Conservation (phyloP, 2,329 filamentous ascomycete genomes). For the Pseudogymnoascus sp. region DNA sequence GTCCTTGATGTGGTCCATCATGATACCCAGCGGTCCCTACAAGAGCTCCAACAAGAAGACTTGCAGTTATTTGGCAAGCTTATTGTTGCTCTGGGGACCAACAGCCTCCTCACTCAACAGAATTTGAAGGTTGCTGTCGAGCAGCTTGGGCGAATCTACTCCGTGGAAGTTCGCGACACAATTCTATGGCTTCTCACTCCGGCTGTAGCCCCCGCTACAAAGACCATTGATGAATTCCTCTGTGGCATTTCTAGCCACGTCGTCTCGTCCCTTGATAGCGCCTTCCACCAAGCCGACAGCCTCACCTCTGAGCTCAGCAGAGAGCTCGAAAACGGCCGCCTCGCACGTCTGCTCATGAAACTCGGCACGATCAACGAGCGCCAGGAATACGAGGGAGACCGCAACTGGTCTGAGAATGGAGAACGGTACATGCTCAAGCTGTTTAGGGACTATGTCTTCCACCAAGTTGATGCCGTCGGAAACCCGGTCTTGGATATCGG, state of each 20-base stretch:
- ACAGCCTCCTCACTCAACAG: slow-evolving; percentile 45
- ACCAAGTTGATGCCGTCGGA: slow-evolving; percentile 81
- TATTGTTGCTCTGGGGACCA: slow-evolving; percentile 73
- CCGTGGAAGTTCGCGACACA: slow-evolving; percentile 67
- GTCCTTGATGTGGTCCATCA: slow-evolving; percentile 85
- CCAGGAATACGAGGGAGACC: slow-evolving; percentile 71
- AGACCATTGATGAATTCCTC: slow-evolving; percentile 73
- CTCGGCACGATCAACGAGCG: slow-evolving; percentile 84
- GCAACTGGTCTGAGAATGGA: slow-evolving; percentile 82
- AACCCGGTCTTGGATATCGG: slow-evolving; percentile 78
- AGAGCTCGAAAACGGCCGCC: slow-evolving; percentile 83
- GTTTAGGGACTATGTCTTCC: slow-evolving; percentile 95
- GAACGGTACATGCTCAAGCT: slow-evolving; percentile 89
- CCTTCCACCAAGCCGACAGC: slow-evolving; percentile 71
- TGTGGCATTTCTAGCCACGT: slow-evolving; percentile 71
- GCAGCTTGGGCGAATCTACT: slow-evolving; percentile 68
- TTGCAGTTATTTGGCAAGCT: slow-evolving; percentile 76
- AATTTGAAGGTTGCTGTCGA: slow-evolving; percentile 68
- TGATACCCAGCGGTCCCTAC: slow-evolving; percentile 58
- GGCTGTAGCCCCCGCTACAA: slow-evolving; percentile 47
- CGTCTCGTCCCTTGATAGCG: slow-evolving; percentile 65
- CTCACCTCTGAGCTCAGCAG: slow-evolving; percentile 63
- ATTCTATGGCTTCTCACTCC: slow-evolving; percentile 74
- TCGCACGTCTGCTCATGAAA: slow-evolving; percentile 75
- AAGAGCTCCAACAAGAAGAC: slow-evolving; percentile 82